phyloP scores from a whole-genome alignment of 345 rosid genomes.

The Populus nigra region DNA sequence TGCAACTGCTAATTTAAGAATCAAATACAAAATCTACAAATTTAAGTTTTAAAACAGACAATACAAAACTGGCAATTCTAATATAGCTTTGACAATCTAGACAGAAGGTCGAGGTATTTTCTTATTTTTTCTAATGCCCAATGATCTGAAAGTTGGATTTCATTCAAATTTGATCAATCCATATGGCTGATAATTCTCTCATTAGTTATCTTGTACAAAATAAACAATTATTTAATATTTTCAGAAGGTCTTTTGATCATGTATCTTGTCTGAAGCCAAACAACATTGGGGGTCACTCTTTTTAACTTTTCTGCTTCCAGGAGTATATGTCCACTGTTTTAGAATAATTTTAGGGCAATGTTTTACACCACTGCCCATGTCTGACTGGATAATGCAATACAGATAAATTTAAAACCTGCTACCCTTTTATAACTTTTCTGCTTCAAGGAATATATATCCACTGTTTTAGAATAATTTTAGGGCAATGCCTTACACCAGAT shows the following conservation, averaged over 20 bases:
- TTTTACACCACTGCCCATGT: neutral
- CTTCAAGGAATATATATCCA: neutral
- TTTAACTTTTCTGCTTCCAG: neutral
- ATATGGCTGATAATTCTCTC: neutral
- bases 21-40: neutral
- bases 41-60: neutral
- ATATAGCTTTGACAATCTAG: neutral
- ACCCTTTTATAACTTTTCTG: neutral
- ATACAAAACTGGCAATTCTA: neutral
- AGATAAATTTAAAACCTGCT: neutral
- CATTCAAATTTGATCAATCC: neutral
- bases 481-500: neutral
- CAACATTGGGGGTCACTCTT: neutral
- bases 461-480: neutral
- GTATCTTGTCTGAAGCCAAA: neutral
- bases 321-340: neutral
- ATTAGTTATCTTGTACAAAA: neutral
- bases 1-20: conserved; percentile 1
- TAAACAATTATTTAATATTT: neutral
- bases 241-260: neutral
- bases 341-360: neutral
- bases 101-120: neutral
- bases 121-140: neutral
- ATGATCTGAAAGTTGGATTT: neutral
- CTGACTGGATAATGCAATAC: neutral